Evolutionary conservation across 2,329 filamentous ascomycete genomes (phyloP).

Genomic region (Sclerotiophoma versabilis): DNA sequence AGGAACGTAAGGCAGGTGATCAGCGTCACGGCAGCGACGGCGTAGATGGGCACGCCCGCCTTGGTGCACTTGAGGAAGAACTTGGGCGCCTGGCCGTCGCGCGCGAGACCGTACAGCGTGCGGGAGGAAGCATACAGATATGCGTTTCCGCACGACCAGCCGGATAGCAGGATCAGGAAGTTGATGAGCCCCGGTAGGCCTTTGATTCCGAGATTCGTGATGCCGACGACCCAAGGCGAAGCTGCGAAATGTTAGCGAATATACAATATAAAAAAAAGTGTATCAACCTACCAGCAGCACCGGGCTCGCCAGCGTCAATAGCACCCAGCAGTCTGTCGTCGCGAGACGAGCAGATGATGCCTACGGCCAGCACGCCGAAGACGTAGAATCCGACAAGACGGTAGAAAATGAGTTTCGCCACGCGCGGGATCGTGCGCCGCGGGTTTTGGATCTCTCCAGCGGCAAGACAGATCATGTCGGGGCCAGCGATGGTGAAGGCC

Average conservation of each 20-base stretch:
- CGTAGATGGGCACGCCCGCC: conserved; percentile 63
- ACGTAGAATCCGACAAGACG: conserved; percentile 70
- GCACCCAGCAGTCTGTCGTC: conserved; percentile 44
- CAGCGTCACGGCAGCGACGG: conserved; percentile 53
- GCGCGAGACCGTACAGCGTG: conserved; percentile 62
- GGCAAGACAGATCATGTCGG: conserved; percentile 50
- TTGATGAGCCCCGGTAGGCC: conserved; percentile 73
- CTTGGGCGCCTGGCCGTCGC: conserved; percentile 70
- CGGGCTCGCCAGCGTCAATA: conserved; percentile 61
- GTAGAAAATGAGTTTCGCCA: conserved; percentile 66
- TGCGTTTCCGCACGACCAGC: conserved; percentile 64
- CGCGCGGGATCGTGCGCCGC: conserved; percentile 65
- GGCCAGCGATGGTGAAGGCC: conserved; percentile 61
- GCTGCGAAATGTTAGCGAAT: conserved; percentile 35
- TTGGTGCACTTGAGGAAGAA: conserved; percentile 67
- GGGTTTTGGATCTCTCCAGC: conserved; percentile 67
- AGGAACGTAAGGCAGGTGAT: conserved; percentile 59
- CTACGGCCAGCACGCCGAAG: conserved; percentile 64
- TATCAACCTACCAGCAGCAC: conserved; percentile 50
- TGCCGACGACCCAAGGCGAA: conserved; percentile 59
- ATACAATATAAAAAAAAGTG: background rate
- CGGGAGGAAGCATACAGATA: conserved; percentile 62
- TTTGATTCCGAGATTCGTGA: conserved; percentile 59
- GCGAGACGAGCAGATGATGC: conserved; percentile 65
- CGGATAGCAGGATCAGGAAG: conserved; percentile 70